Evolutionary conservation across 352 stramenopile species (phyloP).

Genomic region (Pythium coloratum): DNA sequence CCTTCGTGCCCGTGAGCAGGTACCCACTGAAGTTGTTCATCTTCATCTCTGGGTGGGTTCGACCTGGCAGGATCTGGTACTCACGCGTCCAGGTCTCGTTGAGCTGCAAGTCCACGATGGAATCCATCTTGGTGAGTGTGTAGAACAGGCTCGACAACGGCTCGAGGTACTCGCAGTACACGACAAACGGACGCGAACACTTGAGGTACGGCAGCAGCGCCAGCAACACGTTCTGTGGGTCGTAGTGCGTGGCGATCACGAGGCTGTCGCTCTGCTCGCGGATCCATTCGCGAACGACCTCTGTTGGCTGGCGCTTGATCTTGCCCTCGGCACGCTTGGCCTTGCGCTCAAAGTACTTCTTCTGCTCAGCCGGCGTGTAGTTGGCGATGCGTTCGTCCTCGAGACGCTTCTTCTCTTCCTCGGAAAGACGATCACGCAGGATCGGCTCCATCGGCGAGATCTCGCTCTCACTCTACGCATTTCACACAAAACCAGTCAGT

Average conservation of each 20-base stretch:
- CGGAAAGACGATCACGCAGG: constrained; percentile 53
- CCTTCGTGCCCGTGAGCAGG: constrained; percentile 93
- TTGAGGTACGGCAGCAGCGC: constrained; percentile 89
- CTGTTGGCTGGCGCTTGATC: constrained; percentile 65
- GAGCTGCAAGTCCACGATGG: constrained; percentile 93
- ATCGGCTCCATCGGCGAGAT: constrained; percentile 43
- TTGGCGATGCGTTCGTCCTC: constrained; percentile 79
- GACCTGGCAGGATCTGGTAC: constrained; percentile 92
- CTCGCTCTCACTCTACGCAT: constrained; percentile 46
- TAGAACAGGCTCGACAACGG: constrained; percentile 90
- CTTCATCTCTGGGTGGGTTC: constrained; percentile 96
- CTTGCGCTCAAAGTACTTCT: constrained; percentile 80
- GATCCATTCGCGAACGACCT: constrained; percentile 72
- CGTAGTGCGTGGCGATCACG: constrained; percentile 90
- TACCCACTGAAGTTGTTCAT: constrained; percentile 97
- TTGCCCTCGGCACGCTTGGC: constrained; percentile 70
- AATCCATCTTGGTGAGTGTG: constrained; percentile 86
- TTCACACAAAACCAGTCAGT: not conserved
- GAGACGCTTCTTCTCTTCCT: constrained; percentile 59
- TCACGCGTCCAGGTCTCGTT: constrained; percentile 96
- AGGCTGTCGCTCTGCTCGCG: constrained; percentile 78
- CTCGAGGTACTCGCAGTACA: constrained; percentile 95
- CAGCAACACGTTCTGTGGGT: constrained; percentile 86
- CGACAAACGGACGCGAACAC: constrained; percentile 92
- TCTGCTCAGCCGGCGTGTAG: constrained; percentile 81